Base-by-base conservation (phyloP, 305 asterid genomes). In the Fraxinus sp. region DNA sequence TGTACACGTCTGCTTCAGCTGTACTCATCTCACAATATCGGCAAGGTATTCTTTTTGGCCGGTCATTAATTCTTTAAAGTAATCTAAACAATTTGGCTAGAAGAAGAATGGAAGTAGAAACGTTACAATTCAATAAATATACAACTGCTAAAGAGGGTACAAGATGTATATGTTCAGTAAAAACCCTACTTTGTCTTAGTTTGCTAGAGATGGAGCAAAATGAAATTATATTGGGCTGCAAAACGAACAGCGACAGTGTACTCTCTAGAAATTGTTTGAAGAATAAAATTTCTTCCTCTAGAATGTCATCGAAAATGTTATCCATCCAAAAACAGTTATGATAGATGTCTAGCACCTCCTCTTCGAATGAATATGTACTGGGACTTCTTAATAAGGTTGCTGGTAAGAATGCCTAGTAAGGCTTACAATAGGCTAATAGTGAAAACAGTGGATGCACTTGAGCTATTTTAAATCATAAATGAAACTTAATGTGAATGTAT, bases 1-100 rank as follows among this genome's bases (percentile, higher is more conserved):
- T 94, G 97, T 80, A 89, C 90, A 95, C 95, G 89, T 76, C 83
- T 96, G 88, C 98, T 96, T 87, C 97, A 91, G 91, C 92, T 91
- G 59, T 96, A 96, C 90, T 93, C 98, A 14, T 90, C 98, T 80
- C 94, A 96, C 87, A 96, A 96, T 89, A 93, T 91, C 36, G 97
- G 99, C 88, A 94, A 91, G 99, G 99, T 96, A 90, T 88, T 75
- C 32, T 30, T 75, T 83, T 80, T 70, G 7, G 36, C 70, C 70
- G 8, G 32, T 20, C 4, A n/a, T 71, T 66, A 66, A 74, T 26
- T 75, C 13, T 74, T 64, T 36, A 7, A 8, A 36, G 28, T 79
- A 36, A 70, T 55, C 30, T 71, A 26, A 64, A 7, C 71, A 66
- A 83, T 76, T 24, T 30, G 80, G 76, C 79, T 41, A 36, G 70